Evolutionary conservation across 805 yeast genomes (phyloP), one percentile per base, ranked within the genome.

Genomic region (Kregervanrija fluxuum): DNA sequence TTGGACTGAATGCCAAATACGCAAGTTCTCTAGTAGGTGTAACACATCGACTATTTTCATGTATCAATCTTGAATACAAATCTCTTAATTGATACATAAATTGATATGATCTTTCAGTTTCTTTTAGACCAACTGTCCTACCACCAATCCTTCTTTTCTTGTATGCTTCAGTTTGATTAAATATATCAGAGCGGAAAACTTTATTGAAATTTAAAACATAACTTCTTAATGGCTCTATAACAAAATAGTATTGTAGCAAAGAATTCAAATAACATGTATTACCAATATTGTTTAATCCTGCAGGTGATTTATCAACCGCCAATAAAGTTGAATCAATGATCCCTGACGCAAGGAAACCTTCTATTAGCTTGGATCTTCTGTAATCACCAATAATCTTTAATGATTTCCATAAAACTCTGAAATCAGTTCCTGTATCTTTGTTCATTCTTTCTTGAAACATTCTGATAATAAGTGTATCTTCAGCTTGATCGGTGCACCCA

Each of bases 231-330:
- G 96, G 97, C 45, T 78, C 77, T 38, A 93, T 77, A 6, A 88
- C 84, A 66, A 89, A 93, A 61, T 88, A 91, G 57, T 84, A 91
- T 59, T 91, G 99, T 36, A 91, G 66, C 40, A 93, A 69, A 0
- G 98, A 91, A 60, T 93, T 91, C 61, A 93, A 69, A 54, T 90
- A 90, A 63, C 99, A 93, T 0, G 99, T 91, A 60, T 93, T 93
- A 17, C 99, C 99, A 49, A 89, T 90, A 59, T 93, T 93, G 62
- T 84, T 86, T 57, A 93, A 71, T 0, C 99, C 99, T 3, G 88
- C 86, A 0, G 99, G 99, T 77, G 91, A 81, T 41, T 77, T 74
- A 12, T 75, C 80, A 0, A 79, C 75, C 0, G 89, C 81, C 14
- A 85, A 61, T 2, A 74, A 61, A 9, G 73, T 65, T 4, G 79